phyloP scores from a whole-genome alignment of 2,329 filamentous ascomycete species.

The Xylariales sp. region DNA sequence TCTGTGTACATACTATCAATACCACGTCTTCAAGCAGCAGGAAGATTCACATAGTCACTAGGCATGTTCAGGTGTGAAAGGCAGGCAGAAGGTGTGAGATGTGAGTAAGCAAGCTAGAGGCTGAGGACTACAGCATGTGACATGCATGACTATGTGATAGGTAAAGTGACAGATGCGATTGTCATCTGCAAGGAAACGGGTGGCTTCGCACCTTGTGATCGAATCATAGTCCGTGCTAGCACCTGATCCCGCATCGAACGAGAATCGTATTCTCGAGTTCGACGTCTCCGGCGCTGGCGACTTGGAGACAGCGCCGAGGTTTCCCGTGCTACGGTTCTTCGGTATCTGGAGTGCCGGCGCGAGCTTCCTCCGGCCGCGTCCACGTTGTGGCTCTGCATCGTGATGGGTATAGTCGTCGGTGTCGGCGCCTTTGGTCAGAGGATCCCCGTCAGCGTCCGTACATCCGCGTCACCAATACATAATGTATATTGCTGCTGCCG shows the following conservation, averaged over 20 bases:
- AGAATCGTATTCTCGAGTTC: conserved; percentile 63
- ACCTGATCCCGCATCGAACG: conserved; percentile 66
- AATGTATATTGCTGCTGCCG: background rate
- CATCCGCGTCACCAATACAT: background rate
- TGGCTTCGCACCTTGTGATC: conserved; percentile 65
- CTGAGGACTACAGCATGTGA: conserved; percentile 10
- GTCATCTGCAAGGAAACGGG: too few relatives aligned
- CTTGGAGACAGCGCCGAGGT: conserved; percentile 46
- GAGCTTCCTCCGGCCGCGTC: conserved; percentile 36
- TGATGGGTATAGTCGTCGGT: conserved; percentile 29
- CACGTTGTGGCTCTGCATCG: conserved; percentile 31
- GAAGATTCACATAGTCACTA: background rate
- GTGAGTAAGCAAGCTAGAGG: conserved; percentile 4
- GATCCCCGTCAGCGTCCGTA: conserved; percentile 9
- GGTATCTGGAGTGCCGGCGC: conserved; percentile 47
- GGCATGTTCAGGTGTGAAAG: background rate
- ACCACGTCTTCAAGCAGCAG: conserved; percentile 8
- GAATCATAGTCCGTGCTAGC: conserved; percentile 59
- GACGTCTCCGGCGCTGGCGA: conserved; percentile 37
- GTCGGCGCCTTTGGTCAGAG: conserved; percentile 33
- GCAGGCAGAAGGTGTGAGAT: background rate
- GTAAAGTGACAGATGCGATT: too few relatives aligned
- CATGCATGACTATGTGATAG: conserved; percentile 8
- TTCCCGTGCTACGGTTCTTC: conserved; percentile 63
- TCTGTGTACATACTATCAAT: conserved; percentile 41